Conservation (phyloP, 352 stramenopile genomes). For the Phytophthora chlamydospora region DNA sequence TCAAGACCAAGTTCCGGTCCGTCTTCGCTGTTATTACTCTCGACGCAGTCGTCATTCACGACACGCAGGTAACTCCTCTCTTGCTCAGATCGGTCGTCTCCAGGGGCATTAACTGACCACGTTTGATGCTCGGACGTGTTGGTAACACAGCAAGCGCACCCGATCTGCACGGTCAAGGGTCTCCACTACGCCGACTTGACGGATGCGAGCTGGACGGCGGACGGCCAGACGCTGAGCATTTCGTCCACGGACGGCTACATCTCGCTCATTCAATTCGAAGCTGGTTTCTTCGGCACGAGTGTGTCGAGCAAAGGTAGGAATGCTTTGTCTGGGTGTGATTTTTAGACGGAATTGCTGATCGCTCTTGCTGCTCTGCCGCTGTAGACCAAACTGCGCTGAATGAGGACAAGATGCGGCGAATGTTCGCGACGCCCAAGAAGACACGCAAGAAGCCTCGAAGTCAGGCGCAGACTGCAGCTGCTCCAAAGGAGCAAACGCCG, state of each 20-base stretch:
- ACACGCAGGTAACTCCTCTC: conserved; percentile 80
- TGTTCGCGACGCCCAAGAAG: conserved; percentile 72
- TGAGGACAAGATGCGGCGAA: conserved; percentile 52
- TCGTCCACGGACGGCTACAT: conserved; percentile 97
- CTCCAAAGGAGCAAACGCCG: conserved; percentile 26
- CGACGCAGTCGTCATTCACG: conserved; percentile 95
- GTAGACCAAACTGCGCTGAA: conserved; percentile 54
- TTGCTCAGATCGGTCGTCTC: background rate
- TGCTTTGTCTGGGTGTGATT: background rate
- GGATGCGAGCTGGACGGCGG: conserved; percentile 91
- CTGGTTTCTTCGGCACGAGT: conserved; percentile 80
- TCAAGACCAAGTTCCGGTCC: conserved; percentile 78
- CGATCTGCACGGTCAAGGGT: conserved; percentile 90
- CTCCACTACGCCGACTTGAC: conserved; percentile 96
- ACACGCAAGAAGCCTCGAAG: conserved; percentile 61
- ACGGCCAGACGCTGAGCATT: conserved; percentile 92
- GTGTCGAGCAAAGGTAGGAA: conserved; percentile 36
- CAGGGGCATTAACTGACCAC: background rate
- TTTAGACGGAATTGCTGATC: background rate
- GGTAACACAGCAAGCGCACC: conserved; percentile 62
- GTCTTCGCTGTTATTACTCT: conserved; percentile 95
- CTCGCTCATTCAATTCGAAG: conserved; percentile 92
- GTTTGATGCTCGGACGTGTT: background rate
- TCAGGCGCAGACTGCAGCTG: conserved; percentile 11
- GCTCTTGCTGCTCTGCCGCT: conserved; percentile 1